Evolutionary conservation across 1,284 basidiomycete genomes (phyloP), one percentile per base, ranked within the genome.

Genomic region (Irpex sp.): DNA sequence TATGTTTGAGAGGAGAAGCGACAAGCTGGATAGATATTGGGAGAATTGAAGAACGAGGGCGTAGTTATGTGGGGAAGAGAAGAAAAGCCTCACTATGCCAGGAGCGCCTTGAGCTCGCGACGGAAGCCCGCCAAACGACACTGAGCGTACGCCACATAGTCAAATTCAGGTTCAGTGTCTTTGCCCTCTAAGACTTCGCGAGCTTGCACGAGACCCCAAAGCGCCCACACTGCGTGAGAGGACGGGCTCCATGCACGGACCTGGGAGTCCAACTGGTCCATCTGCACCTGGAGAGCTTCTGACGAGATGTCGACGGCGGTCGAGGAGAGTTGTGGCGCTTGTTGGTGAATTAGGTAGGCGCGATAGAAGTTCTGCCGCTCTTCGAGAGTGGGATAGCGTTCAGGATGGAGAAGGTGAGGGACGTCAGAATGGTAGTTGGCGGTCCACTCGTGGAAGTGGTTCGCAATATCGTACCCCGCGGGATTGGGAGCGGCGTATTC

Each of bases 381-480:
- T 40, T 81, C 79, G n/a, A 71, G 68, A 1, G 86, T 86, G 4
- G 96, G 96, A 77, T 96, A 97, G 4, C 80, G 81, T 19, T 82
- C 79, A 66, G 84, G 81, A 62, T 88, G 79, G 55, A 91, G 85
- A 61, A 95, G 70, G 68, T 96, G 93, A 55, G 95, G 91, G 0
- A 84, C 85, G 21, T 82, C 74, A 5, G 84, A 82, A 73, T 93
- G 91, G 75, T 97, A 98, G 76, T 97, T 85, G 17, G 93, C 91
- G 34, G 92, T 92, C 95, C 96, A 97, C 77, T 97, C 96, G 73
- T 93, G 89, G 77, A 97, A 97, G 77, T 97, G 95, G 77, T 97
- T 97, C 64, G 92, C 95, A 70, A 98, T 94, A 74, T 98, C 96
- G 76, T 89, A 96, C 2, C 93, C 91, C 2, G 94, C 87, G 34